Conservation (phyloP, 73 alveolate species). For the Paraurostyla sp. region DNA sequence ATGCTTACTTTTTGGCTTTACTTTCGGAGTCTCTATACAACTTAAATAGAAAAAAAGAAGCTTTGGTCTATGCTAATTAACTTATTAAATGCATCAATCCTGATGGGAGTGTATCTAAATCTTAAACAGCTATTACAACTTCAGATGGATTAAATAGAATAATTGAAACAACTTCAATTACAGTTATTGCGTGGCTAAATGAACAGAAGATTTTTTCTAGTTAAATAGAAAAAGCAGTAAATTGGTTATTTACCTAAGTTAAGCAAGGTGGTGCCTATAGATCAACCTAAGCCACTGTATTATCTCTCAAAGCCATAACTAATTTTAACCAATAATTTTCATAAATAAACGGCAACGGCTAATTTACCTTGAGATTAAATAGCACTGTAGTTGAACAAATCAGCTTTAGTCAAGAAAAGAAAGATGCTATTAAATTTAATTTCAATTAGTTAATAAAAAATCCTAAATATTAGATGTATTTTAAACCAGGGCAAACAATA, state of each 20-base stretch:
- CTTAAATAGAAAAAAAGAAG: slow-evolving; percentile 24
- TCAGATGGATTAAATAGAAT: slow-evolving; percentile 35
- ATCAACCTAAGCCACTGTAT: slow-evolving; percentile 63
- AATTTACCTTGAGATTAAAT: neutral
- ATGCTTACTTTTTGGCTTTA: slow-evolving; percentile 46
- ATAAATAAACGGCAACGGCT: slow-evolving; percentile 40
- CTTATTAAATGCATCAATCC: neutral
- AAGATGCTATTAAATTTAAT: neutral
- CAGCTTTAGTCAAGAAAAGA: neutral
- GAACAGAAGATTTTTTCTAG: neutral
- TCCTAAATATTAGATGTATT: neutral
- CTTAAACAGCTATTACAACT: slow-evolving; percentile 41
- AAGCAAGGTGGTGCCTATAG: slow-evolving; percentile 56
- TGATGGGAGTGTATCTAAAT: slow-evolving; percentile 42
- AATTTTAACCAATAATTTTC: neutral
- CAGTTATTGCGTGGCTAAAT: slow-evolving; percentile 62
- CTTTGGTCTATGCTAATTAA: neutral
- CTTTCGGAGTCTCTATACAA: slow-evolving; percentile 18
- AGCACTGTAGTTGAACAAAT: neutral
- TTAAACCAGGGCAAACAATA: neutral
- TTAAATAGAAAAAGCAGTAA: slow-evolving; percentile 38
- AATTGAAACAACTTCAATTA: slow-evolving; percentile 60
- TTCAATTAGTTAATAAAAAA: too few species aligned
- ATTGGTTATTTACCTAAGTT: slow-evolving; percentile 4
- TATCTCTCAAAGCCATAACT: slow-evolving; percentile 56